These are phyloP conservation scores for Phylloporus scabripes DNA, from an alignment of 768 basidiomycete genomes.

Conservation along the genomic window DNA sequence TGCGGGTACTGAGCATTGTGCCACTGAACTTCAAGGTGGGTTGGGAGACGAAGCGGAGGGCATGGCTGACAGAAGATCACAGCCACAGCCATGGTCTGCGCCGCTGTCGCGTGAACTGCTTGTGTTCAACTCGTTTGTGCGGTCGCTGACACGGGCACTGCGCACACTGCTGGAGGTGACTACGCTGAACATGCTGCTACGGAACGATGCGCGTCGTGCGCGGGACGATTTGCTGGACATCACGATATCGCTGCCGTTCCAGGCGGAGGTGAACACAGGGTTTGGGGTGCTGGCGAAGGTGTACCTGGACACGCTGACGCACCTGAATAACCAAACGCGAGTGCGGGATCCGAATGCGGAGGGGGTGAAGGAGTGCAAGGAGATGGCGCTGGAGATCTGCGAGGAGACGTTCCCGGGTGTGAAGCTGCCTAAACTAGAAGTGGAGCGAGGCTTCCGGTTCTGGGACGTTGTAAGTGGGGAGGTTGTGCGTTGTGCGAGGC, in stretches of 20 bases:
- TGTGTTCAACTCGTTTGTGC: conserved; percentile 97
- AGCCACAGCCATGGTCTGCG: conserved; percentile 92
- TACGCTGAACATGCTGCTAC: conserved; percentile 88
- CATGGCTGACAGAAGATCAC: conserved; percentile 11
- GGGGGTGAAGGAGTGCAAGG: conserved; percentile 77
- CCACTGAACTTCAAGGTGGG: conserved; percentile 88
- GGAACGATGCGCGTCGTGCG: conserved; percentile 77
- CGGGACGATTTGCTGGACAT: conserved; percentile 93
- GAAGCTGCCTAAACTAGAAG: conserved; percentile 79
- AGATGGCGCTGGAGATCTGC: conserved; percentile 83
- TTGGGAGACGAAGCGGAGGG: background rate
- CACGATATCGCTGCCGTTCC: conserved; percentile 89
- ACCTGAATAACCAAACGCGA: conserved; percentile 74
- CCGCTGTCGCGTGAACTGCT: conserved; percentile 94
- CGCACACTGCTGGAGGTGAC: conserved; percentile 88
- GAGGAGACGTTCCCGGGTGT: conserved; percentile 94
- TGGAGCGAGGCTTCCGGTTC: conserved; percentile 95
- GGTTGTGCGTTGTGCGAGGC: conserved; percentile 15
- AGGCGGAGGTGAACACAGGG: conserved; percentile 94
- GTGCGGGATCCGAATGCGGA: conserved; percentile 74
- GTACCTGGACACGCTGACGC: conserved; percentile 88
- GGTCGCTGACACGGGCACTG: conserved; percentile 84
- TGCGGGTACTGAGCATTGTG: conserved; percentile 94
- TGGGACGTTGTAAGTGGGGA: conserved; percentile 85
- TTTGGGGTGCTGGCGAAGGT: conserved; percentile 97